Evolutionary conservation across 306 rosid genomes (phyloP), one percentile per base, ranked within the genome.

Genomic region (Lagenaria siceraria): DNA sequence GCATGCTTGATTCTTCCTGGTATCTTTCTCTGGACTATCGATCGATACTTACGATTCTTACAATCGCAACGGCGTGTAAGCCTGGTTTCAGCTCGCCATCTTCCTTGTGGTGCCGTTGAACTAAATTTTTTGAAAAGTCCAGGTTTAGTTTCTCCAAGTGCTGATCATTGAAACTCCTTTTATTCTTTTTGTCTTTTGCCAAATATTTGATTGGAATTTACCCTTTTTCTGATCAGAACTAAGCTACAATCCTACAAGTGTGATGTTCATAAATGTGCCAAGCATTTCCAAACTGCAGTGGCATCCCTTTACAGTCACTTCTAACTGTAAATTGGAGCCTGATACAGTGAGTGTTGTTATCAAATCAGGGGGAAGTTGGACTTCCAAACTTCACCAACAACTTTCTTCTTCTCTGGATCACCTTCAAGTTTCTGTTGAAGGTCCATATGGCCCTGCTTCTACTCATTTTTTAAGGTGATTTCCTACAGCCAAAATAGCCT

Each of bases 261-360:
- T 86, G 19, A 71, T 92, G 84, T 88, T 86, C 72, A 81, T 92
- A 48, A 92, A 92, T 33, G 90, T 92, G 72, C 93, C 96, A 0
- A 80, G 75, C 42, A 74, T 92, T 77, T 92, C 97, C 36, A 92
- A 85, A 87, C 54, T 90, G 69, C 96, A 92, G 29, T 92, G 97
- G 96, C 97, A 92, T 76, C 96, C 97, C 36, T 92, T 92, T 63
- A 92, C 97, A 25, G 83, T 90, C 76, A 82, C 71, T 83, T 90
- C 97, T 14, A 88, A 81, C 76, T 31, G 83, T 43, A 85, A 83
- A 9, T 53, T 85, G 90, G 96, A 92, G 76, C 40, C 84, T 22
- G 79, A 86, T 51, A 58, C 21, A 46, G 84, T 88, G 0, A 90
- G 88, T 72, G 80, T 92, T 56, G 85, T 61, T 55, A 87, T 88